Conservation (phyloP, 1,139 yeast species). For the Candida sojae region DNA sequence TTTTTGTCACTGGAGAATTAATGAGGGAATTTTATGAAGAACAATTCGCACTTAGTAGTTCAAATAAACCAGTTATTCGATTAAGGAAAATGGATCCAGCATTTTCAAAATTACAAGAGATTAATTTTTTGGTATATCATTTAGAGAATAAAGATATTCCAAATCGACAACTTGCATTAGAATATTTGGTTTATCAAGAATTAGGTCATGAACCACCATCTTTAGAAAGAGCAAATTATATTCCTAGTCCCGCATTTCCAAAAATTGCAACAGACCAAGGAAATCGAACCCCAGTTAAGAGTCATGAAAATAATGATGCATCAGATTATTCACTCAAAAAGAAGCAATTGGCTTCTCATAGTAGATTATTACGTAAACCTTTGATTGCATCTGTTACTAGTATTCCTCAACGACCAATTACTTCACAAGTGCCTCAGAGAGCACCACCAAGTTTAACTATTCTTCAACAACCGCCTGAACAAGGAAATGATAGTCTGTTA, state of each 20-base stretch:
- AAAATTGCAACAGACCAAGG: background rate
- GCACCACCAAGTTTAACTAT: background rate
- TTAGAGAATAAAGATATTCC: constrained; percentile 18
- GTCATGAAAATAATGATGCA: too few relatives aligned
- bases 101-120: constrained; percentile 19
- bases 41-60: constrained; percentile 15
- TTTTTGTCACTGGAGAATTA: constrained; percentile 20
- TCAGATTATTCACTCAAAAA: too few relatives aligned
- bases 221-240: background rate
- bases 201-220: constrained; percentile 11
- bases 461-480: background rate
- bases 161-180: constrained; percentile 18
- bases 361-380: too few relatives aligned
- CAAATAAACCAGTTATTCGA: constrained; percentile 18
- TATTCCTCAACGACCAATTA: background rate
- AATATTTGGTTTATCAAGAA: constrained; percentile 17
- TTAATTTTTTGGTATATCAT: constrained; percentile 18
- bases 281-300: background rate
- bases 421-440: background rate
- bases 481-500: background rate
- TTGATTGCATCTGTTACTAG: background rate
- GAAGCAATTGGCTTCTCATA: too few relatives aligned
- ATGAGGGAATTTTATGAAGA: constrained; percentile 20
- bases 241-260: background rate
- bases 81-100: constrained; percentile 21